Base-by-base conservation (phyloP, 768 basidiomycete genomes). In the Mrakia hoshinonis region DNA sequence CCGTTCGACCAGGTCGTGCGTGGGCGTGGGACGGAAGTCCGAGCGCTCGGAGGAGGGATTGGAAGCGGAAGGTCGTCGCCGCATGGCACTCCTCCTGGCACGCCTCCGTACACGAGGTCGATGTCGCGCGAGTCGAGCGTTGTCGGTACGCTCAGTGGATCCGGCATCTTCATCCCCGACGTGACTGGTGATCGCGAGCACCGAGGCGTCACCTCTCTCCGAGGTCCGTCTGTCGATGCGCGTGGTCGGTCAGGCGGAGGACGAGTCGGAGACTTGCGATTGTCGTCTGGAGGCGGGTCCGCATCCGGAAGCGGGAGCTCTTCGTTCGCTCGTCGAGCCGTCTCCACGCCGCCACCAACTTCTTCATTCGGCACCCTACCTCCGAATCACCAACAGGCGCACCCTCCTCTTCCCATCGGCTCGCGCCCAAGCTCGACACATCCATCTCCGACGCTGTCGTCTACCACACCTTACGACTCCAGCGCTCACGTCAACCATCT, bases 281-380 rank as follows among this genome's bases (percentile, higher is more conserved):
- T 48, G 12, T 43, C 43, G 1, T 43, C 43, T 20, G 64, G 64
- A 18, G 64, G 20, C n/a, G 62, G 62, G 0, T 48, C 43, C 12
- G 6, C 62, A 43, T 29, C 38, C 20, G 46, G 62, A 20, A 54
- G 49, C 20, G 63, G 63, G 4, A 65, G 63, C 29, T 24, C 39
- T 20, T 29, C 13, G 24, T 66, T 29, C 22, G n/a, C 64, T 12
- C 43, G 69, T 18, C 60, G 69, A 7, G 69, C 69, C 61, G 58
- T 70, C 10, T 64, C 61, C 9, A 70, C 69, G 9, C 69, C 69
- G 0, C 69, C 69, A 9, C 69, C 69, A 5, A 49, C 34, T 12
- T 63, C 60, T 10, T 29, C 61, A 4, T 62, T 36, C 0, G n/a
- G 31, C 22, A 62, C 38, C 20, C 31, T 34, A 18, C 61, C n/a